Conservation (phyloP, 2,329 filamentous ascomycete species). For the Colletotrichum navitas region DNA sequence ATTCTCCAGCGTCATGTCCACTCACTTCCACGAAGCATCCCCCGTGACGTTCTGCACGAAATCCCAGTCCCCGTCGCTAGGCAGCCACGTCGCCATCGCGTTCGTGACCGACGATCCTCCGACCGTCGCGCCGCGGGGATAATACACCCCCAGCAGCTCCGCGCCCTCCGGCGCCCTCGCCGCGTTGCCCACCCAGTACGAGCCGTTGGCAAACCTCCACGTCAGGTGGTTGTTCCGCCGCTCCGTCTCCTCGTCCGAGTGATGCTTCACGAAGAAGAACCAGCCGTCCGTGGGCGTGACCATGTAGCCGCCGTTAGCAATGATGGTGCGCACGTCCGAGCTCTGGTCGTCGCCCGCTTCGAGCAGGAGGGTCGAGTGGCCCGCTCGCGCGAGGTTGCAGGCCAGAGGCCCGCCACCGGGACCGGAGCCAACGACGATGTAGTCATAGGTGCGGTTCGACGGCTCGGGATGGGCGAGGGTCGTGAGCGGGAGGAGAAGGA, state of each 20-base stretch:
- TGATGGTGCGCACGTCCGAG: constrained; percentile 7
- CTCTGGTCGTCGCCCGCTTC: constrained; percentile 71
- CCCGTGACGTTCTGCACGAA: constrained; percentile 69
- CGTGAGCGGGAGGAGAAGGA: not conserved
- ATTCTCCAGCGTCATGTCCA: not conserved
- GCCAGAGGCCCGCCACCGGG: constrained; percentile 71
- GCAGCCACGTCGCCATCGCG: constrained; percentile 69
- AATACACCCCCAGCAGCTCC: constrained; percentile 57
- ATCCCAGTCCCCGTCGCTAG: constrained; percentile 70
- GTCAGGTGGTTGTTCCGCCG: constrained; percentile 51
- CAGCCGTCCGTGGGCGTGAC: constrained; percentile 21
- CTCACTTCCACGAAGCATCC: constrained; percentile 66
- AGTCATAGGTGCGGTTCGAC: constrained; percentile 55
- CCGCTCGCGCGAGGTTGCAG: constrained; percentile 68
- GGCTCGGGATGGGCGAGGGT: not conserved
- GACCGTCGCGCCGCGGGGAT: constrained; percentile 60
- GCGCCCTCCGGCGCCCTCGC: constrained; percentile 52
- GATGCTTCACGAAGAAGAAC: constrained; percentile 24
- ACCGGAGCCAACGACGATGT: constrained; percentile 73
- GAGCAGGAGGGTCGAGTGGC: constrained; percentile 70
- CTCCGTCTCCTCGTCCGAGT: not conserved
- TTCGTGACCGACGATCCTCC: constrained; percentile 70
- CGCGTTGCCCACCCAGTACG: constrained; percentile 45
- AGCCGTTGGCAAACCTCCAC: constrained; percentile 52
- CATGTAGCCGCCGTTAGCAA: constrained; percentile 21